Evolutionary conservation across 2,329 filamentous ascomycete species (phyloP), one percentile per base, ranked within the genome.

Genomic region (Colletotrichum sp.): DNA sequence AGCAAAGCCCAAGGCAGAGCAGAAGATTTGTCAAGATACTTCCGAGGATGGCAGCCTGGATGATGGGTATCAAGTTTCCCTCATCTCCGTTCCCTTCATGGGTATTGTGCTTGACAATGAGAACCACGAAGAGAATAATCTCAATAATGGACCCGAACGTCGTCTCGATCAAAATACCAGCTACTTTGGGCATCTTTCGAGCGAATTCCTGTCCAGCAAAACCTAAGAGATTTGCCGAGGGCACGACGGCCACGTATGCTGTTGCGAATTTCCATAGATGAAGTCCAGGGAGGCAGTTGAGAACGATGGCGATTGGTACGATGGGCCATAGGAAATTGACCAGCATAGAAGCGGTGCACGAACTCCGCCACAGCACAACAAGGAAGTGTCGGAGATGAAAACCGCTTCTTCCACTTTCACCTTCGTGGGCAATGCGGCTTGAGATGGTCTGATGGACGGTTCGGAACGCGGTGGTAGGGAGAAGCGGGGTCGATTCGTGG

Each of bases 21-120:
- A 94, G 82, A 34, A 93, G 81, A 61, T 94, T 94, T 15, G 93
- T 92, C 64, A 94, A 79, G 58, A 94, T 92, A 3, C 91, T 93
- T 15, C 92, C 92, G 1, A 94, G 84, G 65, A 94, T 93, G 6
- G 92, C 92, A 68, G 91, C 91, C 78, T 93, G 89, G 65, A 94
- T 93, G 77, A 94, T 91, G 3, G 87, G 86, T 57, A 92, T 88
- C 80, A 80, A 75, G 57, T 84, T 81, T 4, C 83, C 82, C 47
- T 82, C 81, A 7, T 81, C 79, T 4, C 79, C 79, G 31, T 80
- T 80, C 0, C 69, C 77, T 2, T 75, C 57, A 0, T 76, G 29
- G 1, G 65, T 38, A 3, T 81, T 62, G 33, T 82, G 80, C 62
- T 83, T 82, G 15, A 78, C 80, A 9, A 94, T 85, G 69, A 94